Conservation (phyloP, 768 basidiomycete species). For the Brasilioporus rufonigricans region DNA sequence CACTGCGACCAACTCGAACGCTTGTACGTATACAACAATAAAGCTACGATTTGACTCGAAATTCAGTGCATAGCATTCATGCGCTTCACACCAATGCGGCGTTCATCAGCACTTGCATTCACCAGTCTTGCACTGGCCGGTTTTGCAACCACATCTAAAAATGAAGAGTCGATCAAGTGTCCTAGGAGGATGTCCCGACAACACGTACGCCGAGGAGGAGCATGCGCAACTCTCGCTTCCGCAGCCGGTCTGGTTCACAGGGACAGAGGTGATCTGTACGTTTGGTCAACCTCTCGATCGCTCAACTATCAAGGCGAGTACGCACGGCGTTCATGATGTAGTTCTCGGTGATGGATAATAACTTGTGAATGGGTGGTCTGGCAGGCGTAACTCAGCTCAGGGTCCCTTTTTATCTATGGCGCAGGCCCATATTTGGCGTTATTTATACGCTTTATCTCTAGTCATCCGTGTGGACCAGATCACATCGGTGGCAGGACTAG, state of each 20-base stretch:
- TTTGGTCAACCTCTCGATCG: neutral
- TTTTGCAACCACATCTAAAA: neutral
- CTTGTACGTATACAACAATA: neutral
- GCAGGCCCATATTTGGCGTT: neutral
- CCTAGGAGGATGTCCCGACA: neutral
- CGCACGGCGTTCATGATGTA: constrained; percentile 10
- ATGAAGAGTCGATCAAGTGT: neutral
- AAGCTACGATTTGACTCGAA: neutral
- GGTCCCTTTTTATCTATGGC: neutral
- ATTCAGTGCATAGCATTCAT: neutral
- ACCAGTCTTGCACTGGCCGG: constrained; percentile 1
- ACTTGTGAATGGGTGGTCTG: neutral
- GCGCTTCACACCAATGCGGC: neutral
- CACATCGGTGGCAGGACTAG: neutral
- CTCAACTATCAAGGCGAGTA: neutral
- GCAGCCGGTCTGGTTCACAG: constrained; percentile 6
- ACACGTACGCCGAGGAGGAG: neutral
- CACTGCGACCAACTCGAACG: neutral
- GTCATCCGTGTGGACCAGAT: neutral
- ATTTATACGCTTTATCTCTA: neutral
- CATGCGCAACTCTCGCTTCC: neutral
- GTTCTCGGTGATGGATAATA: neutral
- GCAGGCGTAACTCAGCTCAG: neutral
- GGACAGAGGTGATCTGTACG: neutral
- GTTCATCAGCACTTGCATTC: constrained; percentile 1